Evolutionary conservation across 169 alveolate species (phyloP).

Genomic region (Cyclospora cayetanensis): DNA sequence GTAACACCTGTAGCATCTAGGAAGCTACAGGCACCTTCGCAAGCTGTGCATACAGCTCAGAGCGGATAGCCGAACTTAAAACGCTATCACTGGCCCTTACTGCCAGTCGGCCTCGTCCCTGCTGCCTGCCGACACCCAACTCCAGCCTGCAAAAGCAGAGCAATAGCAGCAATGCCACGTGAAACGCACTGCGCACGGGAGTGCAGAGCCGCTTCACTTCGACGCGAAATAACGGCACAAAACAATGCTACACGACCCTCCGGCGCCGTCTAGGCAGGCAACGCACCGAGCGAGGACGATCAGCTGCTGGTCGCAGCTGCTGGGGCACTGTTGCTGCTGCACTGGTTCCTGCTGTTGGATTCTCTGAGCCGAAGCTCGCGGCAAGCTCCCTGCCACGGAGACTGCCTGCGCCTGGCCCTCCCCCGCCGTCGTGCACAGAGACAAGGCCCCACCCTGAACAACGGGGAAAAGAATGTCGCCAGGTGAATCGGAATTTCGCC

Average conservation of each 20-base stretch:
- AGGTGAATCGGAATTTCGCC: too few relatives aligned
- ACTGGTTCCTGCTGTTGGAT: slow-evolving; percentile 5
- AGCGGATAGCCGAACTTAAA: slow-evolving; percentile 19
- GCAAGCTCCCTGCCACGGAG: slow-evolving; percentile 51
- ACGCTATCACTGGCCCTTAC: slow-evolving; percentile 33
- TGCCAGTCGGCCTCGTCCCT: slow-evolving; percentile 41
- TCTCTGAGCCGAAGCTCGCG: not conserved
- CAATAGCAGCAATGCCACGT: not conserved
- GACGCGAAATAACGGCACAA: too few relatives aligned
- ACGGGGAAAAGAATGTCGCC: too few relatives aligned
- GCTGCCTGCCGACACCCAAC: slow-evolving; percentile 48
- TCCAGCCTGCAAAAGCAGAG: not conserved
- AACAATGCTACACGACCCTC: too few relatives aligned
- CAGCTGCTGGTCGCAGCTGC: not conserved
- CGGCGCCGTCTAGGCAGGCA: too few relatives aligned
- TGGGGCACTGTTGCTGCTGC: slow-evolving; percentile 29
- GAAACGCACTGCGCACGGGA: not conserved
- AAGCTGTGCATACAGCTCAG: slow-evolving; percentile 51
- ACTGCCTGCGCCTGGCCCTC: slow-evolving; percentile 45
- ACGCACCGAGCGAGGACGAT: slow-evolving; percentile 32
- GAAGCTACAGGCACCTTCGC: slow-evolving; percentile 49
- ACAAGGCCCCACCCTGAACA: slow-evolving; percentile 27
- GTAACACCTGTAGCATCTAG: not conserved
- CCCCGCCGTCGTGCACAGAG: slow-evolving; percentile 42
- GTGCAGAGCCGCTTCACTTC: too few relatives aligned